phyloP scores from a whole-genome alignment of 257 asterid species.

The Mitragyna speciosa region DNA sequence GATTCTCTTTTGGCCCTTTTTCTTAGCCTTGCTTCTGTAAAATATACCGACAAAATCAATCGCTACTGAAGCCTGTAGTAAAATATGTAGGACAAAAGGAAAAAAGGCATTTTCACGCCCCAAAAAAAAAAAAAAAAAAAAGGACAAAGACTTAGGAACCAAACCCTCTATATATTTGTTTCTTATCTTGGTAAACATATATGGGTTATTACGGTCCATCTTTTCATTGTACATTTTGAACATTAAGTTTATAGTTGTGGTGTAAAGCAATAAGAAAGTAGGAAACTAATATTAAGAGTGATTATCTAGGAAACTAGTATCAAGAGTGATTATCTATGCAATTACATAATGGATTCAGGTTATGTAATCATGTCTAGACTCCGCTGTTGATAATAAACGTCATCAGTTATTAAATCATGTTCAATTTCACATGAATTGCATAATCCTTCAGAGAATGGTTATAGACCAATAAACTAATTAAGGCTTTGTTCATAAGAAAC shows the following conservation, averaged over 20 bases:
- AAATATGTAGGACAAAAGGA: neutral
- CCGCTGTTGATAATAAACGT: too few species aligned
- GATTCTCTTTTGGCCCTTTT: constrained; percentile 62
- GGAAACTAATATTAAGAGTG: neutral
- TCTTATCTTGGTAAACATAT: neutral
- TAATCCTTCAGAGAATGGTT: neutral
- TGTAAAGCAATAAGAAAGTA: neutral
- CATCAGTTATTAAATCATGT: neutral
- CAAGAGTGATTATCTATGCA: neutral
- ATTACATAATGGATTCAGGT: neutral
- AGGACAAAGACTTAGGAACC: too few species aligned
- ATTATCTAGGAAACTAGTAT: neutral
- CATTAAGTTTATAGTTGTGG: neutral
- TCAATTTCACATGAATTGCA: neutral
- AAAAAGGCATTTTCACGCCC: neutral
- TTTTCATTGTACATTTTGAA: neutral
- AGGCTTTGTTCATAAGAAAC: neutral
- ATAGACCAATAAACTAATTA: neutral
- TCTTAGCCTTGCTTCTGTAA: constrained; percentile 64
- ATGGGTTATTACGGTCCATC: neutral
- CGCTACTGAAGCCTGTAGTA: neutral
- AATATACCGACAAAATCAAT: constrained; percentile 12
- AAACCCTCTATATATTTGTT: neutral
- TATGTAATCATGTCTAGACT: neutral
- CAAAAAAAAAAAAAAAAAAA: too few species aligned